phyloP scores from a whole-genome alignment of 108 stramenopile species.

The Pseudonitzschia delicatissima region DNA sequence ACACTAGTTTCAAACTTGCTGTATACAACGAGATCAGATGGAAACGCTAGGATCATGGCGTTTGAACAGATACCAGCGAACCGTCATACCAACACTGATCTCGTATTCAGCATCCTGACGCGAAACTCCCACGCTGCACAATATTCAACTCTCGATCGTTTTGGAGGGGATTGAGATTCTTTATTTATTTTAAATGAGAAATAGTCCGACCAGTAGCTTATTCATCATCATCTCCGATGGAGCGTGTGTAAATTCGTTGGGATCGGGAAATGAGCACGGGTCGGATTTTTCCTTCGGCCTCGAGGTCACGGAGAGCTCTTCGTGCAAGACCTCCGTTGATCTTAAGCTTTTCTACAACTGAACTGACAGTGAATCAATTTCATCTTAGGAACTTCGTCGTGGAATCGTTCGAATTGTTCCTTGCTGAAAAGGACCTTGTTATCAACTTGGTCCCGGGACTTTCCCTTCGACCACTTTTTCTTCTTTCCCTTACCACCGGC shows the following conservation, averaged over 20 bases:
- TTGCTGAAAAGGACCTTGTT: conserved; percentile 99
- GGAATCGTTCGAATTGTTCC: conserved; percentile 93
- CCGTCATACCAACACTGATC: too few relatives aligned
- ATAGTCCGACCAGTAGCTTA: conserved; percentile 18
- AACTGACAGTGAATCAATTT: conserved; percentile 98
- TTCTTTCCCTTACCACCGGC: conserved; percentile 99
- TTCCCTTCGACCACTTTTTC: conserved; percentile 99
- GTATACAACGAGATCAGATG: too few relatives aligned
- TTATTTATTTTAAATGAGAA: not conserved
- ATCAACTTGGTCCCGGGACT: conserved; percentile 98
- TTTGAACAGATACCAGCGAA: too few relatives aligned
- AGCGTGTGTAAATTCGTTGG: conserved; percentile 97
- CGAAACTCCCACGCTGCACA: too few relatives aligned
- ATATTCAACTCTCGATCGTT: too few relatives aligned
- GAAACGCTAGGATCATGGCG: too few relatives aligned
- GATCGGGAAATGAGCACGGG: conserved; percentile 87
- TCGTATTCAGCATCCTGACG: too few relatives aligned
- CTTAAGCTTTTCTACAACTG: conserved; percentile 99
- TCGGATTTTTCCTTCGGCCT: conserved; percentile 93
- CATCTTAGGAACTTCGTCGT: conserved; percentile 99
- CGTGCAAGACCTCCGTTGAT: conserved; percentile 96
- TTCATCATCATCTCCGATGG: conserved; percentile 74
- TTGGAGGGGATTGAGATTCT: too few relatives aligned
- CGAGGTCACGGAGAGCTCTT: conserved; percentile 89
- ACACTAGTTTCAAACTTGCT: too few relatives aligned